Percentiles rank a stretch among this genome's conserved stretches.
Conservation (phyloP, 768 basidiomycete species). For the Pleurotus cornucopiae region DNA sequence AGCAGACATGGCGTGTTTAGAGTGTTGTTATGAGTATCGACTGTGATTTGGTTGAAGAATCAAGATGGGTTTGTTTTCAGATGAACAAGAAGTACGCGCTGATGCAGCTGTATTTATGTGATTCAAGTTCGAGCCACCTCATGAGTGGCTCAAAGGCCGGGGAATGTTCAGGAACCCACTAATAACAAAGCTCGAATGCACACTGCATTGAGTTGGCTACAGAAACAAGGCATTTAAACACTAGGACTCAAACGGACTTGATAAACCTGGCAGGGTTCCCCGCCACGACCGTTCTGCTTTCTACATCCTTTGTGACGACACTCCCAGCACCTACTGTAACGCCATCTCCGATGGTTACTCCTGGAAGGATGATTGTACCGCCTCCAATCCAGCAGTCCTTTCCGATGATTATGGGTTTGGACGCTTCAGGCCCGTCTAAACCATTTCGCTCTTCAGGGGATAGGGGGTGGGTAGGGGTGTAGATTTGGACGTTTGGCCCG, state of each 20-base stretch:
- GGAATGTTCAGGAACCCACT: no score
- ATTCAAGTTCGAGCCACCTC: no score
- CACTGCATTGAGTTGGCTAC: no score
- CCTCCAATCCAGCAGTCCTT: constrained; percentile 12
- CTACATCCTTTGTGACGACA: constrained; percentile 10
- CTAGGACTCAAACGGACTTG: neutral
- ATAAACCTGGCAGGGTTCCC: constrained; percentile 4
- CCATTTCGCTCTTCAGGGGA: neutral
- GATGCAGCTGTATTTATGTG: no score
- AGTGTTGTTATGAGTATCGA: no score
- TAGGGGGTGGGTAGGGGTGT: constrained; percentile 4
- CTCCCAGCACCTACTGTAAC: constrained; percentile 10
- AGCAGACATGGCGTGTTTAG: no score
- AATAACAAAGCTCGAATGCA: no score
- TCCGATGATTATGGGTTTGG: constrained; percentile 4
- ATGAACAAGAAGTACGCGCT: no score
- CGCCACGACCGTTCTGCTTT: neutral
- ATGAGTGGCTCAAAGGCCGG: no score
- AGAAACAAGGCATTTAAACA: no score
- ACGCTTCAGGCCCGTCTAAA: neutral
- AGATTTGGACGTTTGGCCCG: constrained; percentile 4
- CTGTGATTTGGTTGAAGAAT: no score
- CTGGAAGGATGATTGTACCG: constrained; percentile 1
- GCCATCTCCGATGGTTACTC: constrained; percentile 10
- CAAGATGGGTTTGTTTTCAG: no score